Percentiles rank a stretch among this genome's conserved stretches.
These are phyloP conservation scores for Bimuria novae-zelandiae DNA, from an alignment of 2,329 filamentous ascomycete species.

Conservation along the genomic window DNA sequence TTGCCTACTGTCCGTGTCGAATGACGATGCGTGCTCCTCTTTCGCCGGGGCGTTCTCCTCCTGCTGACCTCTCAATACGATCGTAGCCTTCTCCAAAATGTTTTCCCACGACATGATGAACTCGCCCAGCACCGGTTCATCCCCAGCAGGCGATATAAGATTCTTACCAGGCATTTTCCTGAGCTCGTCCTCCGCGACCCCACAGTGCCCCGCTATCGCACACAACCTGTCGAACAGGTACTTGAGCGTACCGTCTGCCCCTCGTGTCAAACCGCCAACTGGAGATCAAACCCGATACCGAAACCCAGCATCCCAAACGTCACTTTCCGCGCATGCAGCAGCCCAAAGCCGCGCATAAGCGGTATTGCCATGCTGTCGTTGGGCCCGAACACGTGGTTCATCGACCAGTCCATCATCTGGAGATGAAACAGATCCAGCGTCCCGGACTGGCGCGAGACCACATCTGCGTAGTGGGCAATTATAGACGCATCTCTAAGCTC, in stretches of 20 bases:
- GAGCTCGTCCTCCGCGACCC: neutral
- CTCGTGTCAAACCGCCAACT: neutral
- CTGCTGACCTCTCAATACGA: neutral
- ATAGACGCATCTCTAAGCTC: neutral
- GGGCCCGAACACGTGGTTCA: neutral
- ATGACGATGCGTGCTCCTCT: neutral
- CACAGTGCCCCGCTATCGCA: neutral
- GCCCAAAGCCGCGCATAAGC: neutral
- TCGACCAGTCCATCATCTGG: conserved; percentile 1
- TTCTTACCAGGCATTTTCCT: neutral
- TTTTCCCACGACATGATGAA: neutral
- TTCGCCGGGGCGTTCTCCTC: neutral
- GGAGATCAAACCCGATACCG: neutral
- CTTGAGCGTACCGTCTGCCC: neutral
- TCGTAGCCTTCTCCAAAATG: neutral
- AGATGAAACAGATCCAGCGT: neutral
- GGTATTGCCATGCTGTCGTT: neutral
- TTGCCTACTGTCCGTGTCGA: neutral
- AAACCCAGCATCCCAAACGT: neutral
- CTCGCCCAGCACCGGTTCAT: neutral
- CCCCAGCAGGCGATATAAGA: neutral
- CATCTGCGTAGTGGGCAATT: neutral
- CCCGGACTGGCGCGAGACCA: neutral
- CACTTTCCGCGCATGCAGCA: neutral
- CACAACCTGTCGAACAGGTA: neutral